phyloP scores from a whole-genome alignment of 2,329 filamentous ascomycete genomes.

The Talaromyces funiculosus region DNA sequence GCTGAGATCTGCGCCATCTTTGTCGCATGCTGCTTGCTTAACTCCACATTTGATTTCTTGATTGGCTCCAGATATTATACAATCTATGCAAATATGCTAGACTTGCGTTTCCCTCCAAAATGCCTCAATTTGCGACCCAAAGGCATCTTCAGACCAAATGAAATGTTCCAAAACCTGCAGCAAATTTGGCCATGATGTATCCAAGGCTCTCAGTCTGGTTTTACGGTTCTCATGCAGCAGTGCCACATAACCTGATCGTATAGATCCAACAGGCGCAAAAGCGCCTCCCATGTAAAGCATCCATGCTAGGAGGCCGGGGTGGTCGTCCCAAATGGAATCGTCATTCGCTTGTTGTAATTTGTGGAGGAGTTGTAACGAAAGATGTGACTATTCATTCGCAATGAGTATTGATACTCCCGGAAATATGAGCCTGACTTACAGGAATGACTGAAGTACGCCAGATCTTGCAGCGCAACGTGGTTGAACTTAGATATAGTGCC shows the following conservation, averaged over 20 bases:
- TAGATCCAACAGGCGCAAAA: conserved; percentile 28
- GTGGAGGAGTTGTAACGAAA: conserved; percentile 27
- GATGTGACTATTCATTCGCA: not conserved
- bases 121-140: conserved; percentile 23
- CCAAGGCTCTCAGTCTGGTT: conserved; percentile 16
- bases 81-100: not conserved
- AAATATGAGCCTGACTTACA: conserved; percentile 25
- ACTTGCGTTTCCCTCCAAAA: conserved; percentile 27
- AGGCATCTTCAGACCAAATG: conserved; percentile 39
- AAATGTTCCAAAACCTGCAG: conserved; percentile 30
- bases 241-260: conserved; percentile 25
- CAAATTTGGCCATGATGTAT: conserved; percentile 29
- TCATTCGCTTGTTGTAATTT: conserved; percentile 26
- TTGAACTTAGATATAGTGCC: conserved; percentile 39
- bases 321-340: conserved; percentile 29
- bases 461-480: conserved; percentile 37
- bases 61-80: not conserved
- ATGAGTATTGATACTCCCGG: not conserved
- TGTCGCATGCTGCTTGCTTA: not conserved
- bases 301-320: conserved; percentile 33
- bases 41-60: no score
- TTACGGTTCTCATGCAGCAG: conserved; percentile 19
- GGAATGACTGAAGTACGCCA: conserved; percentile 38
- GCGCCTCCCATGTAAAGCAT: conserved; percentile 35
- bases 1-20: not conserved